Evolutionary conservation across 2,329 filamentous ascomycete species (phyloP).

Genomic region (Scedosporium dehoogii): DNA sequence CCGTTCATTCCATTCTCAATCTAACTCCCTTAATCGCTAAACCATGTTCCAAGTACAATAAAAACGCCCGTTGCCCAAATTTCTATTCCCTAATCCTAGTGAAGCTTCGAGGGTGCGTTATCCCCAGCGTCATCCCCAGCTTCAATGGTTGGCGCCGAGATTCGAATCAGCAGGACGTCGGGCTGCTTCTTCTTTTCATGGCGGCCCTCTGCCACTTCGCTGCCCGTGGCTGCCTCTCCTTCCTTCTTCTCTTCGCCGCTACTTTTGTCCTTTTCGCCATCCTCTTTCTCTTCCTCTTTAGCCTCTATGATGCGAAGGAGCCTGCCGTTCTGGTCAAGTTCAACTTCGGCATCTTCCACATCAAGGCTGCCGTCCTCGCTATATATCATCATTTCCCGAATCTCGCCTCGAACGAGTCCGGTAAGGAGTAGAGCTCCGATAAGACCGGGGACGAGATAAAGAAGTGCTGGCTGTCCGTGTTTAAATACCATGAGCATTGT

Average conservation of each 20-base stretch:
- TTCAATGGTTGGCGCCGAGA: not conserved
- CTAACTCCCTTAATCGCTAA: too few relatives aligned
- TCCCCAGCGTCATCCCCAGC: not conserved
- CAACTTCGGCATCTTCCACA: conserved; percentile 42
- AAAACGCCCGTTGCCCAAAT: too few relatives aligned
- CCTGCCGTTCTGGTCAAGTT: conserved; percentile 39
- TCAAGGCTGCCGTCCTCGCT: conserved; percentile 60
- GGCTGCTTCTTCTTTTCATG: not conserved
- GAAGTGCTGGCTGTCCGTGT: conserved; percentile 78
- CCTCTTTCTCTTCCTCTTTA: conserved; percentile 14
- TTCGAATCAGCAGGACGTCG: not conserved
- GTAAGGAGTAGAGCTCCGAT: conserved; percentile 66
- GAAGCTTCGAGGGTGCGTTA: not conserved
- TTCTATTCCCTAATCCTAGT: not conserved
- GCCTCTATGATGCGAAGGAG: conserved; percentile 15
- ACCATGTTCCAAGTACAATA: too few relatives aligned
- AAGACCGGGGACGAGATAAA: conserved; percentile 87
- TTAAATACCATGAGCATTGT: conserved; percentile 66
- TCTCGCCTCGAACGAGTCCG: conserved; percentile 59
- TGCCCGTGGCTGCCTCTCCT: too few relatives aligned
- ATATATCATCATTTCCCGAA: conserved; percentile 69
- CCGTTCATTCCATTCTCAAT: too few relatives aligned
- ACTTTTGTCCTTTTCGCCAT: conserved; percentile 9
- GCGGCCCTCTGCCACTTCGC: not conserved
- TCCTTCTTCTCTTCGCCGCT: not conserved